These are phyloP conservation scores for Darksidea phi DNA, from an alignment of 495 filamentous ascomycete genomes.

Conservation along the genomic window DNA sequence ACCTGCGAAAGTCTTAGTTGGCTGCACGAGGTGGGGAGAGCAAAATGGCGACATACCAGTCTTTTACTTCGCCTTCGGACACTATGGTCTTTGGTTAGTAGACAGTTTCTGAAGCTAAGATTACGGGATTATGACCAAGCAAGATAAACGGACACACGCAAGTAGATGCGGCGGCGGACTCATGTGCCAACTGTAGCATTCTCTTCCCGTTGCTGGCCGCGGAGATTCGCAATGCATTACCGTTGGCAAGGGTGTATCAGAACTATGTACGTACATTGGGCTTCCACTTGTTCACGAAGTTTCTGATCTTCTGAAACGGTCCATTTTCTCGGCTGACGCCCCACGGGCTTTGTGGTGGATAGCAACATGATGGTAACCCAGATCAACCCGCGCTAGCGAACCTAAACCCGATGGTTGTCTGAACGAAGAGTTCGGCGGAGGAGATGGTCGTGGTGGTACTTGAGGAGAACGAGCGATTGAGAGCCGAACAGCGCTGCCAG, in stretches of 20 bases:
- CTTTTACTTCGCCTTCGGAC: conserved; percentile 32
- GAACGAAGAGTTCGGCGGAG: too few relatives aligned
- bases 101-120: background rate
- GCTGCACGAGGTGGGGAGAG: too few relatives aligned
- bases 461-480: background rate
- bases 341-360: background rate
- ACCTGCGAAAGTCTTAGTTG: conserved; percentile 3
- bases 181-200: too few relatives aligned
- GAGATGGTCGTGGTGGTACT: too few relatives aligned
- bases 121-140: too few relatives aligned
- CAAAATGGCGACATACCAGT: conserved; percentile 16
- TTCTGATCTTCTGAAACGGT: conserved; percentile 30
- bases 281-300: conserved; percentile 30
- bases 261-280: conserved; percentile 21
- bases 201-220: too few relatives aligned
- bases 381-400: too few relatives aligned
- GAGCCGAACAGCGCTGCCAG: background rate
- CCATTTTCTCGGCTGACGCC: conserved; percentile 31
- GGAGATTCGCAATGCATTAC: too few relatives aligned
- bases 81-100: conserved; percentile 12
- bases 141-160: too few relatives aligned
- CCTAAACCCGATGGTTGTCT: too few relatives aligned
- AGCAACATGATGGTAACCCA: background rate
- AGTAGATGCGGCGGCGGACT: too few relatives aligned
- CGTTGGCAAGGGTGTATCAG: too few relatives aligned